phyloP scores from a whole-genome alignment of 1,284 basidiomycete genomes.

The Lentinula novae-zelandiae region DNA sequence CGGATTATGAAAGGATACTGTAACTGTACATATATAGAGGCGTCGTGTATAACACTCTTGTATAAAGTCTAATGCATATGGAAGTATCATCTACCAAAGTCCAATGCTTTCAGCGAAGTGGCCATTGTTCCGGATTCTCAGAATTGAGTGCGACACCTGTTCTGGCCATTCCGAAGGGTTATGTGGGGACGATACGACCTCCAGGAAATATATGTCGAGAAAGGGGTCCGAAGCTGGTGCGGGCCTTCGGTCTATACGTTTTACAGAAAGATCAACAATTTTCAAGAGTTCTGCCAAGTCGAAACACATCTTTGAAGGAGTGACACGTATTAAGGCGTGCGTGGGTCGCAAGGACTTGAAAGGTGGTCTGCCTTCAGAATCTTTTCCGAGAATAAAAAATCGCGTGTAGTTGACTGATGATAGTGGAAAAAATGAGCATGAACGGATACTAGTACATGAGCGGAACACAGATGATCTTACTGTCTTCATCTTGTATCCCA shows the following conservation, averaged over 20 bases:
- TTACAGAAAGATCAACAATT: conserved; percentile 20
- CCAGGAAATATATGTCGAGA: conserved; percentile 57
- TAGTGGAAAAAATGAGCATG: too few relatives aligned
- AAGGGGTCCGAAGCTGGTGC: conserved; percentile 44
- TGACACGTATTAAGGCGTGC: conserved; percentile 9
- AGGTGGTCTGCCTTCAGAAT: conserved; percentile 25
- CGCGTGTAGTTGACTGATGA: conserved; percentile 58
- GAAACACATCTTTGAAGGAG: not conserved
- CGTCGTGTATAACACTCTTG: too few relatives aligned
- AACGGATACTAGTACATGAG: not conserved
- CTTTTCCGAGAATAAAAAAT: conserved; percentile 51
- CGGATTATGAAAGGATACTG: not conserved
- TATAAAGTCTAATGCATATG: not conserved
- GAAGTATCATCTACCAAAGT: conserved; percentile 31
- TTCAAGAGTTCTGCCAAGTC: conserved; percentile 8
- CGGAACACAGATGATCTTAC: conserved; percentile 33
- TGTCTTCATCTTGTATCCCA: conserved; percentile 58
- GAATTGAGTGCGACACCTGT: conserved; percentile 32
- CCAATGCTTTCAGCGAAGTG: conserved; percentile 37
- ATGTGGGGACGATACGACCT: conserved; percentile 28
- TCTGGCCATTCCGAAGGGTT: conserved; percentile 18
- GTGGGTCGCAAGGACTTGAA: not conserved
- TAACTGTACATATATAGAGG: not conserved
- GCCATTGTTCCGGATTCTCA: conserved; percentile 30
- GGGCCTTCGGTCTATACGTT: conserved; percentile 66